Percentiles rank a stretch among this genome's conserved stretches.
Evolutionary conservation across 1,139 yeast genomes (phyloP).

Genomic region (Hansenula sp.): DNA sequence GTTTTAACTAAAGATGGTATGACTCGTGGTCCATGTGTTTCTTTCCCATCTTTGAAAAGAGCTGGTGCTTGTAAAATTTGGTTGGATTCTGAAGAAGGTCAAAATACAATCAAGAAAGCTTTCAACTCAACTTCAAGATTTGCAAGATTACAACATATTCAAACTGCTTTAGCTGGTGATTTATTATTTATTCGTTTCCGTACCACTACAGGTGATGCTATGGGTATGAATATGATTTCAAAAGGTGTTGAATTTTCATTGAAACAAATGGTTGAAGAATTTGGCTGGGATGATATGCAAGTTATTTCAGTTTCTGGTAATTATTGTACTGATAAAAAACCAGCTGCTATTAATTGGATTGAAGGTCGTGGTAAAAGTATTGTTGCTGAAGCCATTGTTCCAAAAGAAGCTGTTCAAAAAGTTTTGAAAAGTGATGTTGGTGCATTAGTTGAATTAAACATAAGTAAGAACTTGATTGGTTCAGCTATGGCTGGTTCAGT

Average conservation of each 20-base stretch:
- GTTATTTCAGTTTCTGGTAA: conserved; percentile 93
- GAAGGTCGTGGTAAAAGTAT: conserved; percentile 98
- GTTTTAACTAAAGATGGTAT: conserved; percentile 94
- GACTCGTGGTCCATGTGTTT: conserved; percentile 99
- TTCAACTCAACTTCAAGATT: conserved; percentile 96
- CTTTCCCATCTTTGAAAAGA: conserved; percentile 73
- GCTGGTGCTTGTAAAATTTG: conserved; percentile 95
- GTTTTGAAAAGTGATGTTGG: conserved; percentile 91
- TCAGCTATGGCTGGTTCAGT: conserved; percentile 98
- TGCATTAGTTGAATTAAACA: conserved; percentile 85
- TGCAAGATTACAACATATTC: conserved; percentile 87
- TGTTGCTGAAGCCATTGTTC: conserved; percentile 95
- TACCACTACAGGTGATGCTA: conserved; percentile 98
- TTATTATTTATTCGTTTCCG: conserved; percentile 84
- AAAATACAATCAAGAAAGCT: conserved; percentile 73
- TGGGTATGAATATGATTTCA: conserved; percentile 99
- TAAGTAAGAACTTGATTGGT: conserved; percentile 86
- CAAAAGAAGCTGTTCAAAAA: conserved; percentile 70
- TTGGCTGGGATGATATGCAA: conserved; percentile 93
- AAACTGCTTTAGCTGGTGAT: conserved; percentile 94
- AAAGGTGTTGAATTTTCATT: conserved; percentile 92
- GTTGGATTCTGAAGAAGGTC: conserved; percentile 96
- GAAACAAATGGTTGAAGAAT: conserved; percentile 78
- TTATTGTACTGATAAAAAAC: conserved; percentile 95
- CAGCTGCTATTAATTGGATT: conserved; percentile 98